Conservation (phyloP, 2,329 filamentous ascomycete species). For the Ilyonectria destructans region DNA sequence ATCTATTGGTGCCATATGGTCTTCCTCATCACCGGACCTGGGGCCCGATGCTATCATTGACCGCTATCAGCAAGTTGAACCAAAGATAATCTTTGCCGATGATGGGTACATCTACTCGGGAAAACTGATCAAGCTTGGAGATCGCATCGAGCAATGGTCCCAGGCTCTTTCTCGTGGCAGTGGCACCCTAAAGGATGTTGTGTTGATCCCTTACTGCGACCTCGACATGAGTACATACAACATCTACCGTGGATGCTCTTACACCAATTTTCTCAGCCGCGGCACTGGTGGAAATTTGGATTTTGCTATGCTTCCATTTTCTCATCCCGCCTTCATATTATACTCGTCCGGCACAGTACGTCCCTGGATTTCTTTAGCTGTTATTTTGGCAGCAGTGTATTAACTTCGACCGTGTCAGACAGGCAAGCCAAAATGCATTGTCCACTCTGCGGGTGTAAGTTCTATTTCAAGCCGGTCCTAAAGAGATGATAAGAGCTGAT, state of each 20-base stretch:
- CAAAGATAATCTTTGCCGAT: constrained; percentile 30
- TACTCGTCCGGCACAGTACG: constrained; percentile 27
- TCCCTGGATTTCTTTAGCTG: not conserved
- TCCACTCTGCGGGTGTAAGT: constrained; percentile 30
- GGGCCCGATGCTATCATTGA: constrained; percentile 23
- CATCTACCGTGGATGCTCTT: constrained; percentile 11
- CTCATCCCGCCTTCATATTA: constrained; percentile 30
- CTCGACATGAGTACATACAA: not conserved
- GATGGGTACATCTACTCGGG: constrained; percentile 25
- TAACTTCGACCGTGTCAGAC: constrained; percentile 6
- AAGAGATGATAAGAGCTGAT: not conserved
- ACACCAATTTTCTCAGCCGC: constrained; percentile 1
- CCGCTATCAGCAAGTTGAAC: constrained; percentile 25
- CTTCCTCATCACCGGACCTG: constrained; percentile 25
- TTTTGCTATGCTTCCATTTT: constrained; percentile 26
- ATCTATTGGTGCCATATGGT: constrained; percentile 27
- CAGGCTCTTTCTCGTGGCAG: not conserved
- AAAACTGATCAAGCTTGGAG: constrained; percentile 9
- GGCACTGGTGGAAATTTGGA: not conserved
- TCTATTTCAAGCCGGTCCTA: not conserved
- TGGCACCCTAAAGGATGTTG: not conserved
- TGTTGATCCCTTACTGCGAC: constrained; percentile 12
- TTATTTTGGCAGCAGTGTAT: not conserved
- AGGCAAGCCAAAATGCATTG: constrained; percentile 29
- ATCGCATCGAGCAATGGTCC: constrained; percentile 23